Base-by-base conservation (phyloP, 441 rosid species). In the Croton laevigatus region DNA sequence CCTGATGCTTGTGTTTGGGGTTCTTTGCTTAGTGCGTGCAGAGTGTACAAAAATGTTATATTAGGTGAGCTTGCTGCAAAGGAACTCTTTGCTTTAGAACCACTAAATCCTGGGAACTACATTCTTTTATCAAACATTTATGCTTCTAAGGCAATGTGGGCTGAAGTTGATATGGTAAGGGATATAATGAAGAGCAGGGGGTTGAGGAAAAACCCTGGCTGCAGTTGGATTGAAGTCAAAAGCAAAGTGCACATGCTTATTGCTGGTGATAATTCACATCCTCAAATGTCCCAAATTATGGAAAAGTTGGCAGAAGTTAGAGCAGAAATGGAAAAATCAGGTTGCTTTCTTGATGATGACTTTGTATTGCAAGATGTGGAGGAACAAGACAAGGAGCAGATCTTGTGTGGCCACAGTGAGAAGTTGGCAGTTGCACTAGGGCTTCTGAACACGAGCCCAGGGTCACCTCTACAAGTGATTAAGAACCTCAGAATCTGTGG, bases 361-460 rank as follows among this genome's bases (percentile, higher is more conserved):
- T 85, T 80, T 71, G 91, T 89, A 65, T 64, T 89, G 45, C 94
- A 89, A 59, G 91, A 87, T 78, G 89, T 86, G 3, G 88, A 86
- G 70, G 88, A 87, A 12, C 89, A 87, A 3, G 91, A 87, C 69
- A 85, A 87, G 76, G 91, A 81, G 72, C 79, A 84, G 62, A 84
- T 84, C 51, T 80, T 89, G 42, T 66, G 79, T 60, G 79, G 82
- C 53, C 91, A 89, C 65, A 85, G 86, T 7, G 94, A 87, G 81
- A 84, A 59, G 22, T 48, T 72, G 40, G 75, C 75, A 7, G 38
- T 64, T 10, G 65, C 42, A 12, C 60, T 65, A 5, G 75, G 70
- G 22, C 65, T 65, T 32, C 32, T 72, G 22, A 72, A 58, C 59
- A 72, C 65, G 6, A 45, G 40, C 36, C 70, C 65, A 4, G 65